phyloP scores from a whole-genome alignment of 169 alveolate species.

The Eimeria brunetti region DNA sequence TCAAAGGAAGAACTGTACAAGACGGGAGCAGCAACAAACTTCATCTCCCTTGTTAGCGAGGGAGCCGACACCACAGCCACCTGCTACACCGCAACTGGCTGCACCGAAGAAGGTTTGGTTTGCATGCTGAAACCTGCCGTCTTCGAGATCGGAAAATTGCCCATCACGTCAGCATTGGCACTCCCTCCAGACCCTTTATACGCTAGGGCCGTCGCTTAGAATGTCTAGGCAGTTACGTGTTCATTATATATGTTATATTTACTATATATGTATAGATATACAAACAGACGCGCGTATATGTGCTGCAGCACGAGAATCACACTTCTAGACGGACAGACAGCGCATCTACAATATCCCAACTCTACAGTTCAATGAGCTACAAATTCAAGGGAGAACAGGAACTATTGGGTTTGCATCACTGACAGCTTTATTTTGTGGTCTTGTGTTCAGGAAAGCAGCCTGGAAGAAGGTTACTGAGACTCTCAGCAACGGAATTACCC shows the following conservation, averaged over 20 bases:
- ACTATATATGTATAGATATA: neutral
- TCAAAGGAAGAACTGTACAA: neutral
- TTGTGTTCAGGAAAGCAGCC: conserved; percentile 19
- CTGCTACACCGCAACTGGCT: conserved; percentile 33
- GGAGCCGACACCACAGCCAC: neutral
- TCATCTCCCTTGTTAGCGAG: conserved; percentile 48
- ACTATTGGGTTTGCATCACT: neutral
- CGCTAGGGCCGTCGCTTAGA: neutral
- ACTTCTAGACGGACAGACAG: neutral
- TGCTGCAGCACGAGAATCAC: neutral
- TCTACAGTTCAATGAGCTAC: neutral
- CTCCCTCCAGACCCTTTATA: neutral
- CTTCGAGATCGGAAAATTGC: neutral
- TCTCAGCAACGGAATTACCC: neutral
- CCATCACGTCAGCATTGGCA: conserved; percentile 37
- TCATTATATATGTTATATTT: neutral
- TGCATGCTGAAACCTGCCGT: conserved; percentile 45
- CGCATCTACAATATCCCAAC: neutral
- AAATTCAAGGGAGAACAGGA: neutral
- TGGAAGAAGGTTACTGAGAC: conserved; percentile 9
- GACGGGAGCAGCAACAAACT: conserved; percentile 43
- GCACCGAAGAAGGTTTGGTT: conserved; percentile 15
- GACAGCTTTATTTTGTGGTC: neutral
- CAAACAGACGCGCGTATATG: neutral
- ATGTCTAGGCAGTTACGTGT: neutral